These are phyloP conservation scores for Lachnellula cervina DNA, from an alignment of 2,329 filamentous ascomycete species.

Conservation along the genomic window DNA sequence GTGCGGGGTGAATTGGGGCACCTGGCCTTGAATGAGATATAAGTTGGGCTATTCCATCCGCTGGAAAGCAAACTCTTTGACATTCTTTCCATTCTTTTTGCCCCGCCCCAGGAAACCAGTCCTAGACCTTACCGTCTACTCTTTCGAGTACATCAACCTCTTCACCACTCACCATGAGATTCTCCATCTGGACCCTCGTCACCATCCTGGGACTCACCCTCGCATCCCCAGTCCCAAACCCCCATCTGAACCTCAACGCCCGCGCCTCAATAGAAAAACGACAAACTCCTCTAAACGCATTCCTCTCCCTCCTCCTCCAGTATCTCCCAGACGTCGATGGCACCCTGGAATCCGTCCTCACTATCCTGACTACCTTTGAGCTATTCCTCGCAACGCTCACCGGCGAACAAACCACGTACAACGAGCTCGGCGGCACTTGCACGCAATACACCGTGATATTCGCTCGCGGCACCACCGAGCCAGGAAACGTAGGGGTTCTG, in stretches of 20 bases:
- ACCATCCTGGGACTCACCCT: constrained; percentile 13
- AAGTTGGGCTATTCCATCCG: neutral
- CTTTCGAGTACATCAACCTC: neutral
- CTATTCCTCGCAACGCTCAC: constrained; percentile 16
- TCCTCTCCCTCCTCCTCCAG: constrained; percentile 23
- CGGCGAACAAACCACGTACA: constrained; percentile 24
- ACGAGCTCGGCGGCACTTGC: constrained; percentile 21
- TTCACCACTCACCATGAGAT: constrained; percentile 15
- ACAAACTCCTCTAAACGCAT: constrained; percentile 20
- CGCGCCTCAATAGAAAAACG: constrained; percentile 2
- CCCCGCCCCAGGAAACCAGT: neutral
- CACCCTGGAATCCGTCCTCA: constrained; percentile 13
- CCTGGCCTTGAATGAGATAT: neutral
- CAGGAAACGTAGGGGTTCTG: constrained; percentile 40
- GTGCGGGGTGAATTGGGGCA: too few species aligned
- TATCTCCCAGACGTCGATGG: constrained; percentile 22
- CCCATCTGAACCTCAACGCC: neutral
- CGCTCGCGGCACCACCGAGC: constrained; percentile 44
- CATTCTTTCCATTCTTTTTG: too few species aligned
- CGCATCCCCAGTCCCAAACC: constrained; percentile 13
- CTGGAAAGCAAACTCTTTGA: neutral
- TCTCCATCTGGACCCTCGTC: constrained; percentile 8
- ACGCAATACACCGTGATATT: constrained; percentile 41
- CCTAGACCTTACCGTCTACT: neutral
- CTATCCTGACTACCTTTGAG: constrained; percentile 23